phyloP scores from a whole-genome alignment of 495 filamentous ascomycete genomes.

The Articulospora tetracladia region DNA sequence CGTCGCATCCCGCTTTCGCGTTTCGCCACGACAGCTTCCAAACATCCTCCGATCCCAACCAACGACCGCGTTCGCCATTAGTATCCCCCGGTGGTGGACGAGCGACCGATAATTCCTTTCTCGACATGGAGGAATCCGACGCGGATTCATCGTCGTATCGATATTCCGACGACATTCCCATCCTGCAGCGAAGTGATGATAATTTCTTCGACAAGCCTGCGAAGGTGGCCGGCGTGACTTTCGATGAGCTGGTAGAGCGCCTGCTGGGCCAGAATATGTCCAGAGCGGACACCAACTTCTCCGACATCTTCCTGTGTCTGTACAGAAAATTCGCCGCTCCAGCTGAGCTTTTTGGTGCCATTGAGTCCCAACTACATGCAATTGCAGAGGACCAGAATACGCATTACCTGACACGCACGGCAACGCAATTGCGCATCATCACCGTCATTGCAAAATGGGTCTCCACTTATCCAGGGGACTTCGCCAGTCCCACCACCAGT shows the following conservation, averaged over 20 bases:
- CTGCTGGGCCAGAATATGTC: constrained; percentile 77
- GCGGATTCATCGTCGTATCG: constrained; percentile 38
- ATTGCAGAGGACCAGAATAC: constrained; percentile 57
- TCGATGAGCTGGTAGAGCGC: constrained; percentile 87
- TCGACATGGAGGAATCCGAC: constrained; percentile 59
- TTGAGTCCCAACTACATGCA: constrained; percentile 70
- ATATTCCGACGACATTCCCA: constrained; percentile 57
- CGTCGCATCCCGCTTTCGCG: constrained; percentile 22
- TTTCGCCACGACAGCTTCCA: constrained; percentile 22
- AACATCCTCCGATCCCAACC: constrained; percentile 15
- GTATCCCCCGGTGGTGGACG: constrained; percentile 13
- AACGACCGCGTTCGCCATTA: constrained; percentile 12
- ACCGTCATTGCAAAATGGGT: constrained; percentile 87
- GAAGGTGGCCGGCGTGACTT: constrained; percentile 61
- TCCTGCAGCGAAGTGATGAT: constrained; percentile 53
- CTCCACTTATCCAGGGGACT: constrained; percentile 86
- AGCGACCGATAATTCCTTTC: constrained; percentile 41
- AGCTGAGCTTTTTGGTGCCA: constrained; percentile 63
- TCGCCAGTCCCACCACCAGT: constrained; percentile 74
- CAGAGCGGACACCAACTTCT: constrained; percentile 81
- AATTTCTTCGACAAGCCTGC: constrained; percentile 40
- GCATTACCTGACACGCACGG: constrained; percentile 62
- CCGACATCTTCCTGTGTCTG: constrained; percentile 82
- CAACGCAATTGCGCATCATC: constrained; percentile 77
- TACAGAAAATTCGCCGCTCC: constrained; percentile 93